Evolutionary conservation across 495 filamentous ascomycete species (phyloP).

Genomic region (Trichoderma orchidacearum): DNA sequence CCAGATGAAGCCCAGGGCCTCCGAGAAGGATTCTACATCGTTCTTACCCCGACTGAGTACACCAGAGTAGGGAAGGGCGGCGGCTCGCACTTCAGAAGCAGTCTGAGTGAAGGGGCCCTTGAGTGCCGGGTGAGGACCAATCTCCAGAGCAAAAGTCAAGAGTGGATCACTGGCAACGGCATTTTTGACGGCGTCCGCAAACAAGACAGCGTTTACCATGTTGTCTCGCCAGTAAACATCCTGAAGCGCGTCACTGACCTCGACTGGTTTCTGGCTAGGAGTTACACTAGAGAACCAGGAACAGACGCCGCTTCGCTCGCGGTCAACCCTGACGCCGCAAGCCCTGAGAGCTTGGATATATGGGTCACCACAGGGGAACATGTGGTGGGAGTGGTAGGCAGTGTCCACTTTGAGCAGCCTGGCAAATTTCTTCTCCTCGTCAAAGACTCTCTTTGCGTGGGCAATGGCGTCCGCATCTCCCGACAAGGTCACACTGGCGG

Average conservation of each 20-base stretch:
- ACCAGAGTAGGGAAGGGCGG: background rate
- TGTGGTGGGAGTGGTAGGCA: constrained; percentile 21
- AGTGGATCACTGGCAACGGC: constrained; percentile 11
- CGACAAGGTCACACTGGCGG: constrained; percentile 18
- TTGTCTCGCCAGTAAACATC: constrained; percentile 24
- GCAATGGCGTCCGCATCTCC: constrained; percentile 8
- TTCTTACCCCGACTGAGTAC: background rate
- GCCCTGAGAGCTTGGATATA: constrained; percentile 12
- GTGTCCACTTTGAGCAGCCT: constrained; percentile 8
- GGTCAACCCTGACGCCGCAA: background rate
- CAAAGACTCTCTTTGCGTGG: background rate
- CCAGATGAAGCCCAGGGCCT: constrained; percentile 3
- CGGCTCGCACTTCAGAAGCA: background rate
- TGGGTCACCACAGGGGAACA: constrained; percentile 10
- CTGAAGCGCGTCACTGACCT: background rate
- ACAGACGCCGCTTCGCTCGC: background rate
- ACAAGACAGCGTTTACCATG: constrained; percentile 15
- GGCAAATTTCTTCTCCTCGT: constrained; percentile 1
- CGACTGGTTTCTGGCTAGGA: background rate
- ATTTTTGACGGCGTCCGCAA: constrained; percentile 14
- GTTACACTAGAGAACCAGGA: constrained; percentile 6
- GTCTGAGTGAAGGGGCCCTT: constrained; percentile 18
- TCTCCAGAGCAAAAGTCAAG: constrained; percentile 26
- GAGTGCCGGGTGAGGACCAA: constrained; percentile 45
- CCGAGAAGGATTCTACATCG: background rate